A percentile compares a stretch with the other conserved stretches of the same genome.
These are phyloP conservation scores for Kalaharituber pfeilii DNA, from an alignment of 2,329 filamentous ascomycete species.

Conservation along the genomic window DNA sequence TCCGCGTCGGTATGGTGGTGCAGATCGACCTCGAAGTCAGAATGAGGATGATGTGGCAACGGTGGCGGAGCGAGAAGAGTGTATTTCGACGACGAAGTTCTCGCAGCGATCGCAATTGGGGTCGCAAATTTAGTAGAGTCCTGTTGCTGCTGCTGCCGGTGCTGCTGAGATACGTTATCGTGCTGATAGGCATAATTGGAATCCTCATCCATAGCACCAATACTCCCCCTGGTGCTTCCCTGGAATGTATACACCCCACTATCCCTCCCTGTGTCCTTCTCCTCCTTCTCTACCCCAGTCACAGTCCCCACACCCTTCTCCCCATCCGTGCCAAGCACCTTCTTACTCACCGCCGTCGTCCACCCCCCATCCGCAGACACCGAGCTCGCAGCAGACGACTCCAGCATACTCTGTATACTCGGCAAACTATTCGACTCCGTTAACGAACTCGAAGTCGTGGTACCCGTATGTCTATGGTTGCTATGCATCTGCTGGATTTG, in stretches of 20 bases:
- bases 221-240: not conserved
- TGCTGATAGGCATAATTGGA: too few relatives aligned
- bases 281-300: too few relatives aligned
- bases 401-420: not conserved
- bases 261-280: not conserved
- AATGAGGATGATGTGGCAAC: not conserved
- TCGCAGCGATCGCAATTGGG: not conserved
- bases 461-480: not conserved
- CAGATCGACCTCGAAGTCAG: not conserved
- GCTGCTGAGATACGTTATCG: not conserved
- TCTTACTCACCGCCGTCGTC: not conserved
- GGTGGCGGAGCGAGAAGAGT: not conserved
- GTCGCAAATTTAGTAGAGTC: not conserved
- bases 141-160: not conserved
- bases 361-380: not conserved
- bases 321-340: not conserved
- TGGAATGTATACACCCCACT: not conserved
- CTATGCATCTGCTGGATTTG: too few relatives aligned
- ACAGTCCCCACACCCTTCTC: not conserved
- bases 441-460: not conserved
- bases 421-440: not conserved
- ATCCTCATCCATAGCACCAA: not conserved
- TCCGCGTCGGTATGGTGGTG: not conserved
- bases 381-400: not conserved
- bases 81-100: not conserved